Evolutionary conservation across 495 filamentous ascomycete species (phyloP).

Genomic region (Tuber magnatum): DNA sequence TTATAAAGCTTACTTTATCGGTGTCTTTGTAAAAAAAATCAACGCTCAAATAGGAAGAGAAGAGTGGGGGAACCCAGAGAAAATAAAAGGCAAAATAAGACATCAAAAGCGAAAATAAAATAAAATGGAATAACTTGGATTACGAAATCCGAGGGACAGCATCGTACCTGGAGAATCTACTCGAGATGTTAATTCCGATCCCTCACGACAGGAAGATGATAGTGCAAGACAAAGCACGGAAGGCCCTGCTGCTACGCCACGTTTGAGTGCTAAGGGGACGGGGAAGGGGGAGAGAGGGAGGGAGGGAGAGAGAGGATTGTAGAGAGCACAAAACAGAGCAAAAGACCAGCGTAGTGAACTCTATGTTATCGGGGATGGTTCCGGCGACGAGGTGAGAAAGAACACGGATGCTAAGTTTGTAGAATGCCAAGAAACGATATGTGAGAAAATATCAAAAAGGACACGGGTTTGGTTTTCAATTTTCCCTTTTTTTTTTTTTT

Average conservation of each 20-base stretch:
- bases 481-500: background rate
- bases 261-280: background rate
- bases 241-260: background rate
- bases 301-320: background rate
- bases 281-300: background rate
- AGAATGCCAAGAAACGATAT: background rate
- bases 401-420: background rate
- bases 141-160: background rate
- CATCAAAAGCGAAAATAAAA: background rate
- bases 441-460: background rate
- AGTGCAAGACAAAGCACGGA: background rate
- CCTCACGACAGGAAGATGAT: background rate
- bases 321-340: background rate
- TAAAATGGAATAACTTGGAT: background rate
- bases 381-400: background rate
- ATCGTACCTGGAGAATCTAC: conserved; percentile 2
- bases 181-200: background rate
- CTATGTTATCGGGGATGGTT: background rate
- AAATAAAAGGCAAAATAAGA: background rate
- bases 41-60: background rate
- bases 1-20: background rate
- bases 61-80: background rate
- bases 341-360: background rate
- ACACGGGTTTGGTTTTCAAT: conserved; percentile 6
- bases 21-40: background rate